These are phyloP conservation scores for Chaetomidium leptoderma DNA, from an alignment of 495 filamentous ascomycete genomes.

Conservation along the genomic window DNA sequence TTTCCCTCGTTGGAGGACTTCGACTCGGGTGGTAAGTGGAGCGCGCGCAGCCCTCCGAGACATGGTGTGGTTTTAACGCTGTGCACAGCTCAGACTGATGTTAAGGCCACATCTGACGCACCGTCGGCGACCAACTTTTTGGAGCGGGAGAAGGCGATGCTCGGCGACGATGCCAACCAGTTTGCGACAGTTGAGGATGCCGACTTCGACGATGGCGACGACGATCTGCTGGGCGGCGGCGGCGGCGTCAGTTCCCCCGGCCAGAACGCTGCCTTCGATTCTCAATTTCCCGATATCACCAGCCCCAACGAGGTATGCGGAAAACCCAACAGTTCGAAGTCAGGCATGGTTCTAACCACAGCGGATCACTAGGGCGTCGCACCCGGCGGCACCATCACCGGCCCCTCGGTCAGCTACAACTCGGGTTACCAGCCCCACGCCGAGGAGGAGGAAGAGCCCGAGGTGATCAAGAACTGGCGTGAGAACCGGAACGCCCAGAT, in stretches of 20 bases:
- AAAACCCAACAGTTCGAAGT: neutral
- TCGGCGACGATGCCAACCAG: constrained; percentile 89
- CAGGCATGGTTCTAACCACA: constrained; percentile 23
- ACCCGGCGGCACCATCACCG: constrained; percentile 84
- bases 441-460: constrained; percentile 73
- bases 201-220: constrained; percentile 61
- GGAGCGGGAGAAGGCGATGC: constrained; percentile 75
- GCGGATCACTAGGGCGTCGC: constrained; percentile 61
- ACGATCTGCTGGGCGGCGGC: constrained; percentile 71
- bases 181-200: constrained; percentile 78
- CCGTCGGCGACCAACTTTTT: constrained; percentile 74
- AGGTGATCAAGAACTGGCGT: constrained; percentile 88
- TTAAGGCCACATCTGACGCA: constrained; percentile 38
- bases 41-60: constrained; percentile 11
- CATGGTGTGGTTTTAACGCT: constrained; percentile 22
- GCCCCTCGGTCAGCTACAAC: constrained; percentile 62
- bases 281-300: constrained; percentile 79
- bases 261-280: constrained; percentile 71
- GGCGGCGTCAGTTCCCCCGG: constrained; percentile 52
- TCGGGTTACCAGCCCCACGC: constrained; percentile 55
- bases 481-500: constrained; percentile 75
- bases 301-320: constrained; percentile 70
- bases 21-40: constrained; percentile 67
- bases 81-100: constrained; percentile 41
- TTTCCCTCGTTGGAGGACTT: constrained; percentile 97